Conservation (phyloP, 2,329 filamentous ascomycete genomes). For the Fusarium sp. region DNA sequence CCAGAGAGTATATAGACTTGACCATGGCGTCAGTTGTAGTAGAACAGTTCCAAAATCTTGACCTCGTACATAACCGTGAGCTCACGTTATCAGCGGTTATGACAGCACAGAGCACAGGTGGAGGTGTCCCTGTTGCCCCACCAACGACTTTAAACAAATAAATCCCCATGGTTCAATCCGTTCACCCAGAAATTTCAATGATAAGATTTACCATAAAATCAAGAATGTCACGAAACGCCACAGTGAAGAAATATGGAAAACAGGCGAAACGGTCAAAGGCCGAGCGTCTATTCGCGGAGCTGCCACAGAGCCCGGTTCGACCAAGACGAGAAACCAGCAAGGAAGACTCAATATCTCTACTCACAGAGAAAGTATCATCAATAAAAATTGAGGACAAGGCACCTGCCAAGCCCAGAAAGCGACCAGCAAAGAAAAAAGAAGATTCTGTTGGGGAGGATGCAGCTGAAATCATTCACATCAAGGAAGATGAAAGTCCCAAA, state of each 20-base stretch:
- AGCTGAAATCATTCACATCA: constrained; percentile 11
- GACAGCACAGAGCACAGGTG: too few relatives aligned
- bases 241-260: constrained; percentile 62
- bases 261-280: constrained; percentile 57
- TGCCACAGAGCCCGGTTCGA: constrained; percentile 61
- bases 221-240: constrained; percentile 57
- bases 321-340: constrained; percentile 28
- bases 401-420: constrained; percentile 22
- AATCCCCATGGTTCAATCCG: not conserved
- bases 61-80: not conserved
- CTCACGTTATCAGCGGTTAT: not conserved
- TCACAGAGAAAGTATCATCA: constrained; percentile 49
- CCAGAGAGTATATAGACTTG: too few relatives aligned
- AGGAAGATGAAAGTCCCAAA: constrained; percentile 5
- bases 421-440: constrained; percentile 17
- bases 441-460: constrained; percentile 16
- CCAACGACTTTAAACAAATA: constrained; percentile 33
- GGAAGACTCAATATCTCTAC: constrained; percentile 44
- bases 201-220: not conserved
- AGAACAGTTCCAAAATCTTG: not conserved
- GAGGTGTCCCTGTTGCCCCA: constrained; percentile 34
- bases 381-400: constrained; percentile 43
- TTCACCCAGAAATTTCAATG: not conserved
- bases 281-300: constrained; percentile 60
- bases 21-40: not conserved